These are phyloP conservation scores for Trametes maxima DNA, from an alignment of 768 basidiomycete species.

Conservation along the genomic window DNA sequence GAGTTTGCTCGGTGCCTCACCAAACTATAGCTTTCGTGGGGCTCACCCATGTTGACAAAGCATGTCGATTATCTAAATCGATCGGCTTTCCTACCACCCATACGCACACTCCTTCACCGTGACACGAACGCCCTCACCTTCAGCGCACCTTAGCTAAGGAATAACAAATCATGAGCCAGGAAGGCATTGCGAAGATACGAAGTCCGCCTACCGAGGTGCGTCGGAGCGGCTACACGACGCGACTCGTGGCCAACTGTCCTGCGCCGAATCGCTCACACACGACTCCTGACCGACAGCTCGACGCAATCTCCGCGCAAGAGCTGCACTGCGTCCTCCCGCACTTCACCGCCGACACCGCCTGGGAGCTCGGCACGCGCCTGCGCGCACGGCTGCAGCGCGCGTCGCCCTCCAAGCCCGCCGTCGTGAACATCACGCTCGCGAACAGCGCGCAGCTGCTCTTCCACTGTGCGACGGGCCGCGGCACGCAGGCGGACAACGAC, in stretches of 20 bases:
- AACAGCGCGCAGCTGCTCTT: conserved; percentile 28
- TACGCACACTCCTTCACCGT: background rate
- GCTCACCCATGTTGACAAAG: conserved; percentile 1
- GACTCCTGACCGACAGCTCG: conserved; percentile 13
- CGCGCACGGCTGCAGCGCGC: conserved; percentile 23
- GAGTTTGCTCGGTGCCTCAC: background rate
- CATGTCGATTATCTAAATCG: conserved; percentile 3
- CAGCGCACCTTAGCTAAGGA: background rate
- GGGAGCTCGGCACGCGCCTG: conserved; percentile 24
- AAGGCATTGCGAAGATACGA: background rate
- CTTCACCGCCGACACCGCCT: conserved; percentile 28
- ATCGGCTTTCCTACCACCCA: background rate
- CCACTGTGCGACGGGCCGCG: conserved; percentile 25
- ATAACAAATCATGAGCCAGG: conserved; percentile 1
- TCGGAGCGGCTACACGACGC: background rate
- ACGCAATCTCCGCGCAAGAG: conserved; percentile 19
- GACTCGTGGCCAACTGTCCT: background rate
- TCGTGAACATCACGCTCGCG: conserved; percentile 29
- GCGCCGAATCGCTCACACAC: background rate
- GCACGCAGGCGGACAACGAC: conserved; percentile 28
- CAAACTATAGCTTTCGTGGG: background rate
- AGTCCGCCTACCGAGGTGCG: conserved; percentile 7
- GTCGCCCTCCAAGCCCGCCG: conserved; percentile 19
- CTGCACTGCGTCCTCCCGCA: conserved; percentile 22
- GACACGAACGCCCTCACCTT: background rate